Base-by-base conservation (phyloP, 257 asterid genomes). In the Oldenlandia corymbosa region DNA sequence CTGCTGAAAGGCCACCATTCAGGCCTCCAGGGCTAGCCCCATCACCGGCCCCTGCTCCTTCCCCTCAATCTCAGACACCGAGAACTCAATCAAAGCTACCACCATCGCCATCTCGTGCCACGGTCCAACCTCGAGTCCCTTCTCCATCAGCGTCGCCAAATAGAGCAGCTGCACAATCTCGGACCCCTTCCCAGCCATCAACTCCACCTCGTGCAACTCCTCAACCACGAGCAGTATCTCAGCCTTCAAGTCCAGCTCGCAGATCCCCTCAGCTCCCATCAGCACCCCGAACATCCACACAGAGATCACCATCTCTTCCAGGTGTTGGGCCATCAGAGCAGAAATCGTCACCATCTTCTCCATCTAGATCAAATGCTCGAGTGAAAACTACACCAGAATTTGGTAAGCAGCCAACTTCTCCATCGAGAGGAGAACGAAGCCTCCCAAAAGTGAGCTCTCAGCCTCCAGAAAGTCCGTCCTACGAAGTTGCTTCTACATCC, bases 101-200 rank as follows among this genome's bases (percentile, higher is more conserved):
- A 21, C 24, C 64, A 36, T 72, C 83, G 39, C 88, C 79, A 50
- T 66, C 86, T 34, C 79, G 48, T 55, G 41, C 45, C 57, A 45
- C 71, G 46, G 47, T 67, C 28, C 78, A 62, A 62, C 49, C 86
- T 23, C 62, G 28, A 20, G 45, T 77, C 53, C 50, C 78, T 49
- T 71, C 85, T 42, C 74, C 75, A 48, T 69, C 77, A 39, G 65
- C 68, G 23, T 76, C 89, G 37, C 80, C 81, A 62, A 36, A 76
- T 68, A 73, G 62, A 62, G 69, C 48, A 20, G 30, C 60, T 32
- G 23, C 77, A 63, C 82, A 71, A 78, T 76, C 90, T 20, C 50
- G 23, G 68, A 70, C 79, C 48, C 75, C 95, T 52, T 45, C 84
- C 66, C 83, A 70, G 73, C 54, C 88, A 63, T 46, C 77, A 27